Percentiles rank a stretch among this genome's conserved stretches.
phyloP scores from a whole-genome alignment of 768 basidiomycete species.

The Suillus variegatus region DNA sequence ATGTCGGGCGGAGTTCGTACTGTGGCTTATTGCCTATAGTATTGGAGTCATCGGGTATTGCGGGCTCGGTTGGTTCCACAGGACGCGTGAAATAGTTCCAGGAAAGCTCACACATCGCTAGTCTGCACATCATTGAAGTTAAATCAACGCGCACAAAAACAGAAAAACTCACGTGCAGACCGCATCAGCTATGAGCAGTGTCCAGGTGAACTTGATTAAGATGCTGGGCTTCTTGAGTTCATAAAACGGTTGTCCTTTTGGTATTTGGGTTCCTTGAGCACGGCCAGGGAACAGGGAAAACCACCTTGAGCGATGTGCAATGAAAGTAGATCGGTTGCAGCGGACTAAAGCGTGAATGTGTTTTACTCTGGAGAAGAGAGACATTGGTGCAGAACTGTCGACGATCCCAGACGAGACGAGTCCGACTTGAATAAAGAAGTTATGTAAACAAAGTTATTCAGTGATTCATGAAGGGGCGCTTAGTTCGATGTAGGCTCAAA shows the following conservation, averaged over 20 bases:
- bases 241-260: constrained; percentile 25
- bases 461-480: background rate
- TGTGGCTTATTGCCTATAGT: constrained; percentile 6
- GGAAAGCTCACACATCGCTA: constrained; percentile 26
- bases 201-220: constrained; percentile 26
- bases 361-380: constrained; percentile 9
- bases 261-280: background rate
- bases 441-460: background rate
- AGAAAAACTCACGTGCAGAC: constrained; percentile 29
- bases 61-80: constrained; percentile 9
- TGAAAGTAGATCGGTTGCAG: background rate
- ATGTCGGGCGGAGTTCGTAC: constrained; percentile 30
- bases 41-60: constrained; percentile 16
- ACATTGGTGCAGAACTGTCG: constrained; percentile 11
- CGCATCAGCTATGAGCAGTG: constrained; percentile 29
- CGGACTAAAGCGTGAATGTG: background rate
- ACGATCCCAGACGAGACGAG: constrained; percentile 1
- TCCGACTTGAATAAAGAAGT: background rate
- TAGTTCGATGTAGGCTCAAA: background rate
- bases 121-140: constrained; percentile 13
- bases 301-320: background rate
- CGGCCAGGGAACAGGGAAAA: constrained; percentile 2
- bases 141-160: background rate
- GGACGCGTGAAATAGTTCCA: constrained; percentile 30
- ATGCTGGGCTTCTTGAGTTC: constrained; percentile 20